Conservation (phyloP, 1,284 basidiomycete species). For the Cystobasidium slooffiae region DNA sequence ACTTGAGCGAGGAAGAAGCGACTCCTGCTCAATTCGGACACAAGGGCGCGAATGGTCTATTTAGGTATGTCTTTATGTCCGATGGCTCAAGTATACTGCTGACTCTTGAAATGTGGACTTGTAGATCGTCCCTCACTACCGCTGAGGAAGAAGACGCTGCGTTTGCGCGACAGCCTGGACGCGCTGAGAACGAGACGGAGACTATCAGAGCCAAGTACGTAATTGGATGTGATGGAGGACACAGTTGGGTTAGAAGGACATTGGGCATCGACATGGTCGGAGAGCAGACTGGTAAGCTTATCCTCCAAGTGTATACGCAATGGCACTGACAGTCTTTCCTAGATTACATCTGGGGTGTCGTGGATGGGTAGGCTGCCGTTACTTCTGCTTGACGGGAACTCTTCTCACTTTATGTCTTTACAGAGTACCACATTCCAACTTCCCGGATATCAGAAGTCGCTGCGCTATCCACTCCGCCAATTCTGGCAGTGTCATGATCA, state of each 20-base stretch:
- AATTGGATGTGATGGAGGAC: constrained; percentile 70
- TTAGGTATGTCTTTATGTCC: constrained; percentile 25
- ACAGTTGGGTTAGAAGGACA: constrained; percentile 76
- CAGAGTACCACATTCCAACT: constrained; percentile 71
- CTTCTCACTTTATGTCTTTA: too few species aligned
- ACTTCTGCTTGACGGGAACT: neutral
- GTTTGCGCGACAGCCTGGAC: constrained; percentile 17
- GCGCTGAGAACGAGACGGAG: constrained; percentile 54
- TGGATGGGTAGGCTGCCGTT: constrained; percentile 19
- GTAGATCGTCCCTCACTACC: constrained; percentile 47
- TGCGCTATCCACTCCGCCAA: constrained; percentile 68
- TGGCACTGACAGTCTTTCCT: too few species aligned
- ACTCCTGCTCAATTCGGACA: constrained; percentile 49
- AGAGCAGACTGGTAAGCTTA: constrained; percentile 67
- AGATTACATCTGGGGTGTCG: constrained; percentile 79
- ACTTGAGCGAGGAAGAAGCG: constrained; percentile 54
- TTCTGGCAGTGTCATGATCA: constrained; percentile 65
- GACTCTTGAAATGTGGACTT: neutral
- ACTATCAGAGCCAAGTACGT: constrained; percentile 66
- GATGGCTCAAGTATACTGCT: neutral
- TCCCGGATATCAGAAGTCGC: constrained; percentile 77
- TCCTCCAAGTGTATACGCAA: too few species aligned
- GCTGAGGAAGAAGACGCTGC: constrained; percentile 51
- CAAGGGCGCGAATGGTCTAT: constrained; percentile 49
- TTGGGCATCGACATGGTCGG: constrained; percentile 74